phyloP scores from a whole-genome alignment of 2,329 filamentous ascomycete species.

The Talaromyces piceae region DNA sequence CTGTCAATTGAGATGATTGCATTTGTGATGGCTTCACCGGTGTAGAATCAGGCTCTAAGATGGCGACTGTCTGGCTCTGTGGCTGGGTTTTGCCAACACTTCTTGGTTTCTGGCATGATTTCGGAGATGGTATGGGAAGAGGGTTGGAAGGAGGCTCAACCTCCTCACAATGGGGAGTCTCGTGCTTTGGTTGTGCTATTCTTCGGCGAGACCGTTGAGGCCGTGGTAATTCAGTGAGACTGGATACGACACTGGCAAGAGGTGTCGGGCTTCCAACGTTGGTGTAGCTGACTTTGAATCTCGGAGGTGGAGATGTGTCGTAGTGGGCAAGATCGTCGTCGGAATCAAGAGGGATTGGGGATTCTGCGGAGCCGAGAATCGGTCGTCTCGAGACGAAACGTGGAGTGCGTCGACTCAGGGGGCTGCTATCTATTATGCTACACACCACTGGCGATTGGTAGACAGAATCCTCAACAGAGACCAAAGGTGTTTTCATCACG shows the following conservation, averaged over 20 bases:
- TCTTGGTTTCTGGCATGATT: not conserved
- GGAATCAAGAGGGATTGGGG: conserved; percentile 2
- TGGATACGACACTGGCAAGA: not conserved
- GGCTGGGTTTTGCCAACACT: not conserved
- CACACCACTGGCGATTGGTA: conserved; percentile 5
- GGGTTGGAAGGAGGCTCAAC: not conserved
- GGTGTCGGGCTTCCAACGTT: conserved; percentile 13
- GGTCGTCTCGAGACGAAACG: not conserved
- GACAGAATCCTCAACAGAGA: conserved; percentile 6
- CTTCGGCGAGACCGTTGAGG: not conserved
- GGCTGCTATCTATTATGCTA: conserved; percentile 1
- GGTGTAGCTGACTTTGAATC: conserved; percentile 20
- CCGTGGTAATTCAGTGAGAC: not conserved
- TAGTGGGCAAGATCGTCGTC: conserved; percentile 1
- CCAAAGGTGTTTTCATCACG: conserved; percentile 1
- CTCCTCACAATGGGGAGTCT: not conserved
- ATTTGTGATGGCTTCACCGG: not conserved
- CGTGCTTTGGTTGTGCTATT: not conserved
- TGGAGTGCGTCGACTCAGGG: not conserved
- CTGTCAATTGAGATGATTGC: not conserved
- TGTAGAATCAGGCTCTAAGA: not conserved
- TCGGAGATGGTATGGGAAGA: not conserved
- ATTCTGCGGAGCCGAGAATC: not conserved
- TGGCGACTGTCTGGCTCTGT: not conserved
- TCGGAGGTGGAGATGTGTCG: conserved; percentile 5